Evolutionary conservation across 2,329 filamentous ascomycete genomes (phyloP).

Genomic region (Fusarium nisikadoi): DNA sequence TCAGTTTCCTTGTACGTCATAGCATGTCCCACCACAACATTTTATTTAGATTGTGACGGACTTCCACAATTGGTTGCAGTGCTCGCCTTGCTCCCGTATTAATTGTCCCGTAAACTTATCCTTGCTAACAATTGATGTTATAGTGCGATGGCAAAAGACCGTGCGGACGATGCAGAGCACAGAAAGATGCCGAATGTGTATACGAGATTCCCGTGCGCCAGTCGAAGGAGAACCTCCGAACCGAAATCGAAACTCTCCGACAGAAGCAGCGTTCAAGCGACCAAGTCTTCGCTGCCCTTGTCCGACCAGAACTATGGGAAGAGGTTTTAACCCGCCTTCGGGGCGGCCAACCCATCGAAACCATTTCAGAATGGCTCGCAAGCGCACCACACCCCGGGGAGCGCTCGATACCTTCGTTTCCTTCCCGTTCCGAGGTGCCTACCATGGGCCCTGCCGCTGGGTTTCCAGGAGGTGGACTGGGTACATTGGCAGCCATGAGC

Average conservation of each 20-base stretch:
- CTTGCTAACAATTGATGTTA: constrained; percentile 25
- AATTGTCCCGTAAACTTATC: not conserved
- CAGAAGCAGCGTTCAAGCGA: constrained; percentile 65
- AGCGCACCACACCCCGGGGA: constrained; percentile 47
- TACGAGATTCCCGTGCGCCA: constrained; percentile 72
- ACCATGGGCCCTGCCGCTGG: constrained; percentile 39
- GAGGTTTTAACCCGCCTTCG: constrained; percentile 65
- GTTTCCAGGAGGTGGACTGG: constrained; percentile 45
- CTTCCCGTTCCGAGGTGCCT: constrained; percentile 25
- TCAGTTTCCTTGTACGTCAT: not conserved
- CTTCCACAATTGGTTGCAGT: not conserved
- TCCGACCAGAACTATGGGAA: constrained; percentile 61
- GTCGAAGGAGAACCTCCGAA: constrained; percentile 70
- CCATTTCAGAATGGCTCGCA: constrained; percentile 66
- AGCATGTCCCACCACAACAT: not conserved
- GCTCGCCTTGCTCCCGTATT: not conserved
- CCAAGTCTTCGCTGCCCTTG: constrained; percentile 65
- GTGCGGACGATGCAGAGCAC: constrained; percentile 64
- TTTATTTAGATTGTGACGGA: not conserved
- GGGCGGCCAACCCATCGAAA: constrained; percentile 64
- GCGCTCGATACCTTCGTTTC: constrained; percentile 45
- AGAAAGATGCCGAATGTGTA: constrained; percentile 66
- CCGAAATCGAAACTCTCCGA: constrained; percentile 68
- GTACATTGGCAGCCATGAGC: constrained; percentile 47
- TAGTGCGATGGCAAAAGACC: constrained; percentile 70